These are phyloP conservation scores for Zymoseptoria brevis DNA, from an alignment of 2,329 filamentous ascomycete genomes.

Conservation along the genomic window DNA sequence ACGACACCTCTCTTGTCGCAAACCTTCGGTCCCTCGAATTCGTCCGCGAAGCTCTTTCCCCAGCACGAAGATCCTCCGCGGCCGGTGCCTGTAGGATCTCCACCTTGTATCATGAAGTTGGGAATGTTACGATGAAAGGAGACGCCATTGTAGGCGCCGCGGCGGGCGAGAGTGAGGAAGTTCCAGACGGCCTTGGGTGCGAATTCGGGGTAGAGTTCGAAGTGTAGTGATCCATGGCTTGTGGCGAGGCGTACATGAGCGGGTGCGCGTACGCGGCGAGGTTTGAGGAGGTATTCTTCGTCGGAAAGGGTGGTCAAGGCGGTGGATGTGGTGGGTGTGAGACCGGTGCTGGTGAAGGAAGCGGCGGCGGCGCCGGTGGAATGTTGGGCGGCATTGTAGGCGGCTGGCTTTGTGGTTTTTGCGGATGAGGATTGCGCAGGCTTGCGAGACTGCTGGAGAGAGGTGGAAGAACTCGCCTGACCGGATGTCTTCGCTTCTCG, in stretches of 20 bases:
- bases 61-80: conserved; percentile 85
- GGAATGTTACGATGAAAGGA: conserved; percentile 89
- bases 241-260: conserved; percentile 89
- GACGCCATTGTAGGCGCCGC: conserved; percentile 80
- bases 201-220: conserved; percentile 84
- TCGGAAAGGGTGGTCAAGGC: conserved; percentile 81
- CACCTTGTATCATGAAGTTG: conserved; percentile 96
- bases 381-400: conserved; percentile 80
- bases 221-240: conserved; percentile 71
- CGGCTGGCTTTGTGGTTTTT: conserved; percentile 35
- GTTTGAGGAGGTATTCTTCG: conserved; percentile 94
- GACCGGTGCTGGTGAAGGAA: conserved; percentile 87
- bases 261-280: conserved; percentile 77
- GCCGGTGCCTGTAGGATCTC: conserved; percentile 87
- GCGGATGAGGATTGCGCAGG: background rate
- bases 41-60: conserved; percentile 90
- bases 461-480: conserved; percentile 5
- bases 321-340: conserved; percentile 84
- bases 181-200: conserved; percentile 96
- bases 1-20: conserved; percentile 73
- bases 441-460: background rate
- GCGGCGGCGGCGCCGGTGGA: conserved; percentile 88
- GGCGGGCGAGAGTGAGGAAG: conserved; percentile 79
- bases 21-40: conserved; percentile 81
- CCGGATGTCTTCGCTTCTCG: conserved; percentile 35